A percentile compares a stretch with the other conserved stretches of the same genome.
Conservation (phyloP, 805 yeast species). For the Maudiozyma bulderi region DNA sequence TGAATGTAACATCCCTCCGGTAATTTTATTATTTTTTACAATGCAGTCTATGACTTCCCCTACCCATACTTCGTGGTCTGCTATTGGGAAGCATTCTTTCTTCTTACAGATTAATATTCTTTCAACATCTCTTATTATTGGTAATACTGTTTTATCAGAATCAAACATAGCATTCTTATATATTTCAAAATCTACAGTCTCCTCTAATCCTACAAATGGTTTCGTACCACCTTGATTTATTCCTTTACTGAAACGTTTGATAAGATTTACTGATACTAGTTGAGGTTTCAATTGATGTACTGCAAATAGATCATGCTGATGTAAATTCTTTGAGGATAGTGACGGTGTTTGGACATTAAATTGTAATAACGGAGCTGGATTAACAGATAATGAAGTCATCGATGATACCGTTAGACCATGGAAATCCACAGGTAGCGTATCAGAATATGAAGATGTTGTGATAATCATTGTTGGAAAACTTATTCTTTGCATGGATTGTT, state of each 20-base stretch:
- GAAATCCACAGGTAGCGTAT: slow-evolving; percentile 12
- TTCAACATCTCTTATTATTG: slow-evolving; percentile 50
- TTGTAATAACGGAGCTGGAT: slow-evolving; percentile 69
- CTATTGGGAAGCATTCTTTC: slow-evolving; percentile 45
- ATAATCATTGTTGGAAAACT: slow-evolving; percentile 50
- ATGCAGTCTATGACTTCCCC: slow-evolving; percentile 61
- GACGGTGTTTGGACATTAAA: slow-evolving; percentile 86
- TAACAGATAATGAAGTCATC: slow-evolving; percentile 68
- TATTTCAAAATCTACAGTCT: slow-evolving; percentile 24
- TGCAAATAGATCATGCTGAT: slow-evolving; percentile 51
- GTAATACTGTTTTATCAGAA: slow-evolving; percentile 31
- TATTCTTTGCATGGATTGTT: slow-evolving; percentile 33
- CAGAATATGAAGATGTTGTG: slow-evolving; percentile 38
- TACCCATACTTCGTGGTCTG: slow-evolving; percentile 87
- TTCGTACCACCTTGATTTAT: slow-evolving; percentile 28
- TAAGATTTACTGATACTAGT: slow-evolving; percentile 43
- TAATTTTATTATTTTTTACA: slow-evolving; percentile 11
- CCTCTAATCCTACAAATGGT: slow-evolving; percentile 42
- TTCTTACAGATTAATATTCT: slow-evolving; percentile 54
- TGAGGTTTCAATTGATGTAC: slow-evolving; percentile 68
- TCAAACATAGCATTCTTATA: slow-evolving; percentile 19
- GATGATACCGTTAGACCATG: slow-evolving; percentile 80
- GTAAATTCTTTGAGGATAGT: slow-evolving; percentile 59
- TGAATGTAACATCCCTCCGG: slow-evolving; percentile 62
- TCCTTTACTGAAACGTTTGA: slow-evolving; percentile 56